phyloP scores from a whole-genome alignment of 75 land plant genomes.

The Pinus taeda region DNA sequence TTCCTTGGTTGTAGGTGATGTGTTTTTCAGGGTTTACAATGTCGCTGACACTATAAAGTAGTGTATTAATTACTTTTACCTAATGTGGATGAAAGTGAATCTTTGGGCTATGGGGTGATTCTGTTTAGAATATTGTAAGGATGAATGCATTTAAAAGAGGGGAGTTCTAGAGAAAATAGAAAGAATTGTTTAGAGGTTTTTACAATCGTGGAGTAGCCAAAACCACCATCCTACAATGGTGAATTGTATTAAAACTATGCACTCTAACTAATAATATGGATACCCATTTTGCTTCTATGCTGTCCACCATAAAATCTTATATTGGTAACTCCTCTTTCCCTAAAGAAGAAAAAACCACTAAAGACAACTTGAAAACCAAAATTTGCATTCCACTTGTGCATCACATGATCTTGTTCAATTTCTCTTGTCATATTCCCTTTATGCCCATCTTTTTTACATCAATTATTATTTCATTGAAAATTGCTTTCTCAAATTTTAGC shows the following conservation, averaged over 20 bases:
- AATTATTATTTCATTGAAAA: constrained; percentile 17
- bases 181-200: too few relatives aligned
- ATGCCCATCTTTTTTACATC: constrained; percentile 26
- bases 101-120: constrained; percentile 39
- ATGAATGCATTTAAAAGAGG: constrained; percentile 71
- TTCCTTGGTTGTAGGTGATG: constrained; percentile 50
- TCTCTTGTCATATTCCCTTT: constrained; percentile 15
- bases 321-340: constrained; percentile 48
- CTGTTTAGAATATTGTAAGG: too few relatives aligned
- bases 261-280: too few relatives aligned
- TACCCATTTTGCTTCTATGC: constrained; percentile 15
- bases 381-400: constrained; percentile 3
- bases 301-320: constrained; percentile 54
- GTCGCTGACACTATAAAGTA: too few relatives aligned
- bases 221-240: too few relatives aligned
- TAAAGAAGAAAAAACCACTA: constrained; percentile 16
- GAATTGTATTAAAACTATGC: too few relatives aligned
- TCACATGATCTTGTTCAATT: background rate
- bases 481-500: constrained; percentile 22
- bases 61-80: too few relatives aligned
- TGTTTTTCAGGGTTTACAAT: constrained; percentile 77
- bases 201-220: too few relatives aligned
- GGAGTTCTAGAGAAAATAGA: background rate
- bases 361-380: background rate
- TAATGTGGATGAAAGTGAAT: constrained; percentile 49